Conservation (phyloP, 176 grass and related monocot species). For the Chrysopogon serrulatus region DNA sequence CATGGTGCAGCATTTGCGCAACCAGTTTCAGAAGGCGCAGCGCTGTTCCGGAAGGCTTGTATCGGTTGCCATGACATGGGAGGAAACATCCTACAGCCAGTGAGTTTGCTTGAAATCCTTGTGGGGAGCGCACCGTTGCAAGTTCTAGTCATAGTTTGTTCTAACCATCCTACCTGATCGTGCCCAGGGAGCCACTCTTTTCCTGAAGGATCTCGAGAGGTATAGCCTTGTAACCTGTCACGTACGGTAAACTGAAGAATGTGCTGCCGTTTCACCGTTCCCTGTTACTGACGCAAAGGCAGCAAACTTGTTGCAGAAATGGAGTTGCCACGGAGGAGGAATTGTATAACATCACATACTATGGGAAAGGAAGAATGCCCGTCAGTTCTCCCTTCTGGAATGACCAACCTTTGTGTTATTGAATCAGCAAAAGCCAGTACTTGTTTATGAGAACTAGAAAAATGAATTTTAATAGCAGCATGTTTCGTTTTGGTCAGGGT, state of each 20-base stretch:
- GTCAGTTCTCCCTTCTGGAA: constrained; percentile 26
- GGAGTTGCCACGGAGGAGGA: constrained; percentile 75
- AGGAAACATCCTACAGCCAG: constrained; percentile 86
- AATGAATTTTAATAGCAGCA: background rate
- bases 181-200: constrained; percentile 83
- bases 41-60: constrained; percentile 78
- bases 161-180: background rate
- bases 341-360: constrained; percentile 83
- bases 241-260: background rate
- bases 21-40: constrained; percentile 44
- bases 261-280: background rate
- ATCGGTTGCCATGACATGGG: constrained; percentile 96
- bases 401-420: background rate
- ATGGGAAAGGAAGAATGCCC: constrained; percentile 90
- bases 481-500: constrained; percentile 36
- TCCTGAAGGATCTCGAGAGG: constrained; percentile 83
- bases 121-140: background rate
- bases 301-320: constrained; percentile 46
- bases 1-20: constrained; percentile 46
- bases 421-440: background rate
- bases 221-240: background rate
- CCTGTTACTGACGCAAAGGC: background rate
- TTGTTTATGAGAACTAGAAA: background rate
- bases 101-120: constrained; percentile 35
- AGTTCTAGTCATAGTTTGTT: background rate